These are phyloP conservation scores for Udeniomyces megalosporus DNA, from an alignment of 768 basidiomycete species.

Conservation along the genomic window DNA sequence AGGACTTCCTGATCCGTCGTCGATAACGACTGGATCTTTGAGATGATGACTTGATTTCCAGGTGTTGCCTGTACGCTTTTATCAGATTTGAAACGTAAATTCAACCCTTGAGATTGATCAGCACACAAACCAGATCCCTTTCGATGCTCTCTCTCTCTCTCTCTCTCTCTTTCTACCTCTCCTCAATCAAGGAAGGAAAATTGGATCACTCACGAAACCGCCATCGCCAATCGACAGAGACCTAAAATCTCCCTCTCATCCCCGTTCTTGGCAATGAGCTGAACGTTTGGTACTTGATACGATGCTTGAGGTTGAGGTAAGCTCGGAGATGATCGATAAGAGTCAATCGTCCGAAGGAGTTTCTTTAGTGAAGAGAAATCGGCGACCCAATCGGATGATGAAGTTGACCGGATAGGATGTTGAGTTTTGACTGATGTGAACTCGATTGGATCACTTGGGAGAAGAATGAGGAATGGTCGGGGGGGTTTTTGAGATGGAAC, in stretches of 20 bases:
- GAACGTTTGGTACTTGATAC: conserved; percentile 74
- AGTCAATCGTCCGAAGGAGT: conserved; percentile 71
- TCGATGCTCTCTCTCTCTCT: not conserved
- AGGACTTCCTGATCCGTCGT: conserved; percentile 72
- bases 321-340: conserved; percentile 48
- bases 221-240: conserved; percentile 66
- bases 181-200: too few species aligned
- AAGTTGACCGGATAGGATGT: conserved; percentile 33
- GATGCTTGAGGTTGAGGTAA: conserved; percentile 19
- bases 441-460: too few species aligned
- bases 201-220: conserved; percentile 36
- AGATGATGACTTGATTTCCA: conserved; percentile 65
- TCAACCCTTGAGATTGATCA: not conserved
- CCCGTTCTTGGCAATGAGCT: conserved; percentile 64
- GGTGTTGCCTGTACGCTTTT: conserved; percentile 9
- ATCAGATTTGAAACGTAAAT: not conserved
- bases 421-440: conserved; percentile 32
- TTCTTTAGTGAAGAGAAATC: conserved; percentile 69
- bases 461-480: conserved; percentile 35
- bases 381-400: conserved; percentile 73
- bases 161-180: not conserved
- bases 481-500: conserved; percentile 38
- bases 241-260: conserved; percentile 48
- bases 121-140: not conserved
- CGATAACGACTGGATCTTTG: conserved; percentile 66